These are phyloP conservation scores for Dioscorea dumetorum DNA, from an alignment of 106 monocot genomes.

Conservation along the genomic window DNA sequence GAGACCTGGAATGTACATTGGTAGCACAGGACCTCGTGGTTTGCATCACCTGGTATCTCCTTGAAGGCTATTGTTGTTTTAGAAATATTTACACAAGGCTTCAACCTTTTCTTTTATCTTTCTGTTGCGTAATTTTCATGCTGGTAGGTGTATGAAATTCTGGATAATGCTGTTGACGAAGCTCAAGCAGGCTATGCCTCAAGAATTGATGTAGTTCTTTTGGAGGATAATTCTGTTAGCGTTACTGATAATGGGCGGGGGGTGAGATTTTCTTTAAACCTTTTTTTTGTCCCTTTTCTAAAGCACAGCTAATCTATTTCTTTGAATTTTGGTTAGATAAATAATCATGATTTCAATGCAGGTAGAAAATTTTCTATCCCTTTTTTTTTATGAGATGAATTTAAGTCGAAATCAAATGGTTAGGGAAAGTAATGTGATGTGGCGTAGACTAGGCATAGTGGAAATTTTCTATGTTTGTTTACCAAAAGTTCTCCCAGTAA, in stretches of 20 bases:
- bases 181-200: slow-evolving; percentile 94
- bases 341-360: too few species aligned
- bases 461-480: too few species aligned
- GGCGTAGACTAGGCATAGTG: too few species aligned
- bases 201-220: slow-evolving; percentile 70
- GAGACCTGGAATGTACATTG: slow-evolving; percentile 99
- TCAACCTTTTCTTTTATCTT: slow-evolving; percentile 6
- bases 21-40: slow-evolving; percentile 91
- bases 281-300: too few species aligned
- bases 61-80: not conserved
- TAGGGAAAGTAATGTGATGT: too few species aligned
- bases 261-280: slow-evolving; percentile 31
- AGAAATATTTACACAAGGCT: not conserved
- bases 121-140: slow-evolving; percentile 3
- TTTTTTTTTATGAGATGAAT: not conserved
- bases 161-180: slow-evolving; percentile 97
- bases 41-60: slow-evolving; percentile 90
- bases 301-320: too few species aligned
- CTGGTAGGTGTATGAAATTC: slow-evolving; percentile 82
- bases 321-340: too few species aligned
- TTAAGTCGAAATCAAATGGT: too few species aligned
- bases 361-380: too few species aligned
- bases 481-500: too few species aligned
- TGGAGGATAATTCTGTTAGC: slow-evolving; percentile 85
- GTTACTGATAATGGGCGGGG: slow-evolving; percentile 92